phyloP scores from a whole-genome alignment of 2,329 filamentous ascomycete genomes.

The Ilyonectria robusta region DNA sequence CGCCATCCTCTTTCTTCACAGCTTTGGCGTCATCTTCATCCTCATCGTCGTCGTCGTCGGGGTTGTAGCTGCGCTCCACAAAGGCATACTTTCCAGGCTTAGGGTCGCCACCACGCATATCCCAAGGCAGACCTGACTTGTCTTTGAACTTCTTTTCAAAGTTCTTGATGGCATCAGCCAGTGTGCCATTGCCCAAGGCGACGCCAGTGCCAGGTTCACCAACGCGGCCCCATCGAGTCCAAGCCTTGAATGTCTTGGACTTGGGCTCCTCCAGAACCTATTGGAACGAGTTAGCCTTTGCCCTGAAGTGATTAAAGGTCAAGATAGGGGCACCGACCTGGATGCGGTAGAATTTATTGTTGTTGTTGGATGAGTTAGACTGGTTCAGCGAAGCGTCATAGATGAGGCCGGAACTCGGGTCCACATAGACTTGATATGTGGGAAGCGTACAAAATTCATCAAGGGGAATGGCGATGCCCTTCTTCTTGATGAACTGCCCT shows the following conservation, averaged over 20 bases:
- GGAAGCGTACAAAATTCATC: slow-evolving; percentile 61
- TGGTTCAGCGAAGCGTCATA: slow-evolving; percentile 87
- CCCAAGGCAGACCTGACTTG: slow-evolving; percentile 73
- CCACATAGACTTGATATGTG: slow-evolving; percentile 74
- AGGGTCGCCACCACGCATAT: slow-evolving; percentile 66
- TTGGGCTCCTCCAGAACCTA: slow-evolving; percentile 60
- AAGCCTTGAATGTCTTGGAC: slow-evolving; percentile 67
- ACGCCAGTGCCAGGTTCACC: slow-evolving; percentile 69
- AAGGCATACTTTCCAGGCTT: slow-evolving; percentile 83
- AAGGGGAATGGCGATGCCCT: slow-evolving; percentile 63
- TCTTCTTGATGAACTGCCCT: slow-evolving; percentile 63
- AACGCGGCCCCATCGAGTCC: slow-evolving; percentile 88
- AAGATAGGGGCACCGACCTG: slow-evolving; percentile 64
- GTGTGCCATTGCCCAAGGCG: slow-evolving; percentile 57
- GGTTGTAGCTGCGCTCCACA: slow-evolving; percentile 82
- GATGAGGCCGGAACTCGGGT: slow-evolving; percentile 72
- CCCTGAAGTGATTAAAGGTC: neutral
- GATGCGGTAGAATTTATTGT: slow-evolving; percentile 87
- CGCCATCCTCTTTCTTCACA: slow-evolving; percentile 55
- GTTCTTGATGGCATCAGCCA: slow-evolving; percentile 61
- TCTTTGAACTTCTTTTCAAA: slow-evolving; percentile 75
- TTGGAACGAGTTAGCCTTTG: slow-evolving; percentile 21
- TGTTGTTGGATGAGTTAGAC: slow-evolving; percentile 78
- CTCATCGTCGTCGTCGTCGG: slow-evolving; percentile 73
- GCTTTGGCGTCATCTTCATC: slow-evolving; percentile 48